phyloP scores from a whole-genome alignment of 352 stramenopile species.

The Peronospora belbahrii region DNA sequence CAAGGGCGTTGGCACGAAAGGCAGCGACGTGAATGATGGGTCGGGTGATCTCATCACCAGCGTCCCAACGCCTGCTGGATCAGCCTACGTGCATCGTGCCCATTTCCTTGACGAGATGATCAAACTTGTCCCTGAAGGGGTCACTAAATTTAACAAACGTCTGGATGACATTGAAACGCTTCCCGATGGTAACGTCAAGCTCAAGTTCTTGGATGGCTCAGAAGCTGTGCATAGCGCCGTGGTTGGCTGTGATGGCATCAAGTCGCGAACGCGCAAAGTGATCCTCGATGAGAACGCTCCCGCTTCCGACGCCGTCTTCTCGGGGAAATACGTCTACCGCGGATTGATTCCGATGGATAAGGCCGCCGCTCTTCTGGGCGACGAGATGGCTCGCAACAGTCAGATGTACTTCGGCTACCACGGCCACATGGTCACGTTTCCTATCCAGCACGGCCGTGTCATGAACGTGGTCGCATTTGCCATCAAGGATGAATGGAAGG shows the following conservation, averaged over 20 bases:
- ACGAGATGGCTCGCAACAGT: slow-evolving; percentile 31
- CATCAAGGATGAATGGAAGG: slow-evolving; percentile 29
- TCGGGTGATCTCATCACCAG: slow-evolving; percentile 23
- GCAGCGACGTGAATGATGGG: slow-evolving; percentile 12
- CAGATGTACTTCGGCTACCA: slow-evolving; percentile 36
- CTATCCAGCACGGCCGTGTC: slow-evolving; percentile 25
- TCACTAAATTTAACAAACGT: slow-evolving; percentile 26
- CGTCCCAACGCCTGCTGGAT: slow-evolving; percentile 22
- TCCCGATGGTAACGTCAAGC: slow-evolving; percentile 25
- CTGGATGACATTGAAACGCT: slow-evolving; percentile 26
- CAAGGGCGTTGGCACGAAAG: slow-evolving; percentile 23
- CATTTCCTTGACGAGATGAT: slow-evolving; percentile 29
- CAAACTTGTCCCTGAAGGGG: slow-evolving; percentile 20
- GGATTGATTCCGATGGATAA: slow-evolving; percentile 31
- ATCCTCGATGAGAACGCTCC: slow-evolving; percentile 24
- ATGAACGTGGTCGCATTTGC: slow-evolving; percentile 35
- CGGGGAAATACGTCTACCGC: slow-evolving; percentile 30
- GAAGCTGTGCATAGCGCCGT: slow-evolving; percentile 28
- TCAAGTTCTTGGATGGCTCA: slow-evolving; percentile 25
- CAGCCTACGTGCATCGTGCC: slow-evolving; percentile 28
- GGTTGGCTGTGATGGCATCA: slow-evolving; percentile 26
- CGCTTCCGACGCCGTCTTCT: slow-evolving; percentile 24
- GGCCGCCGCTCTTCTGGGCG: slow-evolving; percentile 21
- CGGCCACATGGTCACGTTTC: slow-evolving; percentile 30
- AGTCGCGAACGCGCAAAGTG: slow-evolving; percentile 25